Percentiles rank a stretch among this genome's conserved stretches.
Evolutionary conservation across 2,329 filamentous ascomycete species (phyloP).

Genomic region (Aspergillus carbonarius): DNA sequence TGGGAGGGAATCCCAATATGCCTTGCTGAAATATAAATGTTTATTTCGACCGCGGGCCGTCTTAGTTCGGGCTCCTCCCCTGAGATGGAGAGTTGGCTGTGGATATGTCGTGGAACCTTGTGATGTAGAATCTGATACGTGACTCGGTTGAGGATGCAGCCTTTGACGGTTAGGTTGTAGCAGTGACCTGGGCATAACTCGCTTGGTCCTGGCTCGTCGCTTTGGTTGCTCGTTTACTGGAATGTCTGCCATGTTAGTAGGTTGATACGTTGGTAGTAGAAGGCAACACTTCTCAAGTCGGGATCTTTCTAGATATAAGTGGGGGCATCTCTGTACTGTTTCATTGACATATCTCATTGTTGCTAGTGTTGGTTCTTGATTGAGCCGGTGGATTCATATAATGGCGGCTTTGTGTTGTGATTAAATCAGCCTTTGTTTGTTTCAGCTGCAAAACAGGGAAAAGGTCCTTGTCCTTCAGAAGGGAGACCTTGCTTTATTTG

Average conservation of each 20-base stretch:
- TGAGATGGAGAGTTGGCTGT: not conserved
- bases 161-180: not conserved
- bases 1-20: not conserved
- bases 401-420: not conserved
- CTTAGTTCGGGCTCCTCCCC: not conserved
- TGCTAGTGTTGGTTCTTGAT: not conserved
- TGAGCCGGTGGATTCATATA: no score
- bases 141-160: not conserved
- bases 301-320: not conserved
- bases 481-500: not conserved
- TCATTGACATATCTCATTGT: not conserved
- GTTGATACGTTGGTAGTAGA: not conserved
- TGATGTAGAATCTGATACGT: no score
- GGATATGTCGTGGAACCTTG: no score
- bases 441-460: not conserved
- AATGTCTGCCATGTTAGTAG: not conserved
- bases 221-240: not conserved
- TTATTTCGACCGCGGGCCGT: not conserved
- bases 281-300: not conserved
- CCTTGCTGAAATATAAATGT: not conserved
- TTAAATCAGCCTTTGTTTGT: not conserved
- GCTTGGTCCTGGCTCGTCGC: not conserved
- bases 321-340: not conserved
- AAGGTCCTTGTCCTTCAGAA: no score
- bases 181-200: not conserved